Evolutionary conservation across 352 stramenopile species (phyloP).

Genomic region (Pythium guiyangense): DNA sequence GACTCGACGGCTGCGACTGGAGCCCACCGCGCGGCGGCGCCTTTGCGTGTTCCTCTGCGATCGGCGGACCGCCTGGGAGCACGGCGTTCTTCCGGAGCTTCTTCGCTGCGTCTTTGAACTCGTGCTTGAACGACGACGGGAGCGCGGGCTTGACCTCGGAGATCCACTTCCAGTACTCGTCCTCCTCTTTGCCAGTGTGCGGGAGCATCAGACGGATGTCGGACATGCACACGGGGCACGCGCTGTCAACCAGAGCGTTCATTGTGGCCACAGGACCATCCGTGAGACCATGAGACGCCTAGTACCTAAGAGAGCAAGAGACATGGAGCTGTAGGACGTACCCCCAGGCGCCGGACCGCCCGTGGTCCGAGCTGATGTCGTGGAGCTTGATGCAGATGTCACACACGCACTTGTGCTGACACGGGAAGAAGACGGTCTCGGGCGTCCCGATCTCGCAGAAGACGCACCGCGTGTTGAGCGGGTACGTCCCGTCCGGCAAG

Average conservation of each 20-base stretch:
- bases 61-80: background rate
- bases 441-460: conserved; percentile 32
- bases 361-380: conserved; percentile 28
- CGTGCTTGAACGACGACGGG: conserved; percentile 31
- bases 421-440: conserved; percentile 52
- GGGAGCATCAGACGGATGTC: conserved; percentile 62
- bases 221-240: conserved; percentile 56
- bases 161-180: conserved; percentile 63
- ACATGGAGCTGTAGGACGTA: no score
- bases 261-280: no score
- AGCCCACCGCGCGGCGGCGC: background rate
- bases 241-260: no score
- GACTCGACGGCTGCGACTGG: background rate
- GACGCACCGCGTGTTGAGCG: conserved; percentile 30
- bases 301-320: no score
- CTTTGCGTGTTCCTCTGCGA: background rate
- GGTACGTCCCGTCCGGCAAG: conserved; percentile 36
- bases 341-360: conserved; percentile 24
- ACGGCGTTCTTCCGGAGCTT: conserved; percentile 11
- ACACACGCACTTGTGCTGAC: conserved; percentile 65
- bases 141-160: conserved; percentile 41
- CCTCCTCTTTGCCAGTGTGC: conserved; percentile 43
- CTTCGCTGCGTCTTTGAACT: conserved; percentile 39
- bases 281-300: no score
- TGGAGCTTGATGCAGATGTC: conserved; percentile 41